Evolutionary conservation across 768 basidiomycete genomes (phyloP).

Genomic region (Scleroderma bovista): DNA sequence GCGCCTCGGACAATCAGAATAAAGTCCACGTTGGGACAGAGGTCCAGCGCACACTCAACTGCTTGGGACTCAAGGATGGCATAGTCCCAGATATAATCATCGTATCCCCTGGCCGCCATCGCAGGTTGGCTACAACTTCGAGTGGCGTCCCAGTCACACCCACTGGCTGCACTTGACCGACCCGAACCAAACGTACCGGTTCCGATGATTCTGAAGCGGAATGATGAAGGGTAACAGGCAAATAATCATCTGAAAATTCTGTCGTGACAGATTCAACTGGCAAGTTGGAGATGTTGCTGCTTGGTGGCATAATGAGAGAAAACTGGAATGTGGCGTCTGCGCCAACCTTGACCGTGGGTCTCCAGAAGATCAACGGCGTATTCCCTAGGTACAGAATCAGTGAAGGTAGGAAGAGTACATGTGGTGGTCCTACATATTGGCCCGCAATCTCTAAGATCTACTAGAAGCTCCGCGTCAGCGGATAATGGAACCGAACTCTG

Average conservation of each 20-base stretch:
- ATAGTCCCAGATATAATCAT: slow-evolving; percentile 61
- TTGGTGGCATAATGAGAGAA: slow-evolving; percentile 46
- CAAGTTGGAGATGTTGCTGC: slow-evolving; percentile 47
- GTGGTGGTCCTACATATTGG: slow-evolving; percentile 51
- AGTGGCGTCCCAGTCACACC: slow-evolving; percentile 9
- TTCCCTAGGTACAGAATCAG: slow-evolving; percentile 44
- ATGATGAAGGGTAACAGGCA: slow-evolving; percentile 51
- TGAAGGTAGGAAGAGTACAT: background rate
- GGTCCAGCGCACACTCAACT: slow-evolving; percentile 45
- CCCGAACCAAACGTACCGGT: slow-evolving; percentile 26
- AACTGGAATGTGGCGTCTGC: slow-evolving; percentile 73
- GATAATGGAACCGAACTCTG: slow-evolving; percentile 69
- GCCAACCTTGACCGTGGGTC: slow-evolving; percentile 51
- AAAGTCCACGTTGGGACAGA: background rate
- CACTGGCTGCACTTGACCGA: slow-evolving; percentile 45
- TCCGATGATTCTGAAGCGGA: slow-evolving; percentile 12
- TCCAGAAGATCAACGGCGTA: slow-evolving; percentile 67
- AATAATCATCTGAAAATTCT: slow-evolving; percentile 45
- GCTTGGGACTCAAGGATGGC: slow-evolving; percentile 41
- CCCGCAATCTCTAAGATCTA: slow-evolving; percentile 60
- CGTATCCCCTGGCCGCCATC: slow-evolving; percentile 51
- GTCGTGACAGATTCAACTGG: slow-evolving; percentile 59
- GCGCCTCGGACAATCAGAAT: background rate
- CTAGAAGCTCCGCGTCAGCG: slow-evolving; percentile 48
- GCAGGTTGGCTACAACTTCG: slow-evolving; percentile 38